Base-by-base conservation (phyloP, 1,139 yeast genomes). In the Candida buenavistaensis region DNA sequence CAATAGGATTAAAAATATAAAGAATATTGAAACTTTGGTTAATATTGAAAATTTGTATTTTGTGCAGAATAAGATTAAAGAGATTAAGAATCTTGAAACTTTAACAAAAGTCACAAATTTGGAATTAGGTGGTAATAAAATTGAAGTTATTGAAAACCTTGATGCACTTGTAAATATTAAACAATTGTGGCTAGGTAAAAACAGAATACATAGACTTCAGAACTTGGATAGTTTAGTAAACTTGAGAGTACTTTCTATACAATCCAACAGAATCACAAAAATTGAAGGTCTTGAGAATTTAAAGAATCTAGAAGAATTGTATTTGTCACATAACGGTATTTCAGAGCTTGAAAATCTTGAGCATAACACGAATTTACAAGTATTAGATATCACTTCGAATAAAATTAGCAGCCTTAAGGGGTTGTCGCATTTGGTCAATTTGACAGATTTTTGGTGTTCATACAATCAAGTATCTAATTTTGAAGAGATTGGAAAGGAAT, bases 361-460 rank as follows among this genome's bases (percentile, higher is more conserved):
- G 5, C 69, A 80, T 17, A 80, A 86, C 51, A 47, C 48, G 12
- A 84, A 86, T 35, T 69, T 94, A 36, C 78, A 74, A 19, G 85
- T 86, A 0, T 59, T 94, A 40, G 99, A 94, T 55, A 72, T 94
- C 14, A 83, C 97, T 0, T 76, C 86, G 2, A 94, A 94, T 54
- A 68, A 68, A 40, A 69, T 94, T 23, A 52, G 71, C 4, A 70
- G 72, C 35, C 62, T 94, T 34, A 82, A 78, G 39, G 82, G 83
- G 44, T 52, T 94, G 37, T 62, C 69, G 2, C 95, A 86, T 50
- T 70, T 92, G 44, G 57, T 50, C 1, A 58, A 82, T 23, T 68
- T 94, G 44, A 89, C 96, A 7, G 99, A 94, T 58, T 68, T 94
- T 36, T 94, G 98, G 98, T 89, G 95, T 21, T 86, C 96, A 0